A percentile compares a stretch with the other conserved stretches of the same genome.
These are phyloP conservation scores for Zygotorulaspora mrakii DNA, from an alignment of 1,139 yeast genomes.

Conservation along the genomic window DNA sequence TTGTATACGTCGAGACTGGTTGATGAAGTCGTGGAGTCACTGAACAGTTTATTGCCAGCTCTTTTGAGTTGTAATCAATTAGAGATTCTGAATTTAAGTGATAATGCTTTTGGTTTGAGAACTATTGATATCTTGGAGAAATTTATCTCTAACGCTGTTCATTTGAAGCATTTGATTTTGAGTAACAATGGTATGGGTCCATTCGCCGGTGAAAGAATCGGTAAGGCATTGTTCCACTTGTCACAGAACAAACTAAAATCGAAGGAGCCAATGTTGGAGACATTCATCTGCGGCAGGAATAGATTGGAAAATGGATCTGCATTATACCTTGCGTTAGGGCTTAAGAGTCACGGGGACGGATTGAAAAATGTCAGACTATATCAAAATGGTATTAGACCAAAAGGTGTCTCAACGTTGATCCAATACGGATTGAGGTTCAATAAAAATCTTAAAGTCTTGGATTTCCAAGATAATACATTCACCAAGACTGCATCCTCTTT, in stretches of 20 bases:
- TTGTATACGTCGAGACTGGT: slow-evolving; percentile 91
- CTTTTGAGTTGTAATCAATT: slow-evolving; percentile 65
- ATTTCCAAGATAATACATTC: slow-evolving; percentile 92
- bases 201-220: slow-evolving; percentile 91
- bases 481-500: slow-evolving; percentile 80
- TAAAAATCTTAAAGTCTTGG: slow-evolving; percentile 61
- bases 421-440: slow-evolving; percentile 66
- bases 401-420: slow-evolving; percentile 75
- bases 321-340: slow-evolving; percentile 69
- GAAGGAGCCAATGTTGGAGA: slow-evolving; percentile 50
- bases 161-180: slow-evolving; percentile 78
- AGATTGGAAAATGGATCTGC: slow-evolving; percentile 92
- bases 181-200: slow-evolving; percentile 98
- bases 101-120: slow-evolving; percentile 94
- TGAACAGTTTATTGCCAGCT: slow-evolving; percentile 68
- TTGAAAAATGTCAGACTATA: slow-evolving; percentile 74
- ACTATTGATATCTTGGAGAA: slow-evolving; percentile 85
- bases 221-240: slow-evolving; percentile 71
- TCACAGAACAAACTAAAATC: slow-evolving; percentile 57
- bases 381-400: slow-evolving; percentile 96
- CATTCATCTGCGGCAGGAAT: slow-evolving; percentile 94
- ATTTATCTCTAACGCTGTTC: slow-evolving; percentile 69
- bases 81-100: slow-evolving; percentile 76
- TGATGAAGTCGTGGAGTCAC: slow-evolving; percentile 87
- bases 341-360: slow-evolving; percentile 63